Evolutionary conservation across 1,284 basidiomycete species (phyloP).

Genomic region (Ustilago shanxiensis): DNA sequence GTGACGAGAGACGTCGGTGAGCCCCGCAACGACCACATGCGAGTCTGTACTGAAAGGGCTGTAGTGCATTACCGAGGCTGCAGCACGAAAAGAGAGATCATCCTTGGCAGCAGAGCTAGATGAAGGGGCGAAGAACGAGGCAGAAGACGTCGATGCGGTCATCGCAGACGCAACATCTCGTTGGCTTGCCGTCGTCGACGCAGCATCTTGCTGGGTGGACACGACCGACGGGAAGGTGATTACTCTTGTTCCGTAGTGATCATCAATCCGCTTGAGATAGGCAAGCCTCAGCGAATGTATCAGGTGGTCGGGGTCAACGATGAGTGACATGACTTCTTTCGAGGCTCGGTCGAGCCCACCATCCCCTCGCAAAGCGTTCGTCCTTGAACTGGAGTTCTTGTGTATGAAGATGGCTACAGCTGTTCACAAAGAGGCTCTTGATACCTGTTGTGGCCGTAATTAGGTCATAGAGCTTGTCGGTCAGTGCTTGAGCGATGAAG

Average conservation of each 20-base stretch:
- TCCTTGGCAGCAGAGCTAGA: conserved; percentile 16
- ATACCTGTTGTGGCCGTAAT: too few species aligned
- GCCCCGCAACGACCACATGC: conserved; percentile 49
- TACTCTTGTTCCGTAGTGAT: conserved; percentile 57
- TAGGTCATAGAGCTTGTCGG: neutral
- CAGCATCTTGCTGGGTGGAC: conserved; percentile 4
- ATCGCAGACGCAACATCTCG: neutral
- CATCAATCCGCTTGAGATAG: conserved; percentile 62
- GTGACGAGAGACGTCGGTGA: conserved; percentile 41
- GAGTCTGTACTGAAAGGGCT: conserved; percentile 37
- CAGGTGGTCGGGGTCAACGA: conserved; percentile 55
- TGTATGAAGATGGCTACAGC: neutral
- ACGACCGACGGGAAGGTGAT: conserved; percentile 52
- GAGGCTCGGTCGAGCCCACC: neutral
- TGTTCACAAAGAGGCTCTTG: neutral
- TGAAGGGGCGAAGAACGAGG: conserved; percentile 28
- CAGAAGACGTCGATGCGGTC: conserved; percentile 29
- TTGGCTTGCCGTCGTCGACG: neutral
- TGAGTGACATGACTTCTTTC: conserved; percentile 40
- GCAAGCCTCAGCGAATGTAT: conserved; percentile 61
- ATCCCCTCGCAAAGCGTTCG: neutral
- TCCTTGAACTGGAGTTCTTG: neutral
- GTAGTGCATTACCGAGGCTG: conserved; percentile 16
- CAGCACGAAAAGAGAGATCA: neutral
- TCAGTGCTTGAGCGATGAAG: neutral